phyloP scores from a whole-genome alignment of 768 basidiomycete species.

The Daedaleopsis nitida region DNA sequence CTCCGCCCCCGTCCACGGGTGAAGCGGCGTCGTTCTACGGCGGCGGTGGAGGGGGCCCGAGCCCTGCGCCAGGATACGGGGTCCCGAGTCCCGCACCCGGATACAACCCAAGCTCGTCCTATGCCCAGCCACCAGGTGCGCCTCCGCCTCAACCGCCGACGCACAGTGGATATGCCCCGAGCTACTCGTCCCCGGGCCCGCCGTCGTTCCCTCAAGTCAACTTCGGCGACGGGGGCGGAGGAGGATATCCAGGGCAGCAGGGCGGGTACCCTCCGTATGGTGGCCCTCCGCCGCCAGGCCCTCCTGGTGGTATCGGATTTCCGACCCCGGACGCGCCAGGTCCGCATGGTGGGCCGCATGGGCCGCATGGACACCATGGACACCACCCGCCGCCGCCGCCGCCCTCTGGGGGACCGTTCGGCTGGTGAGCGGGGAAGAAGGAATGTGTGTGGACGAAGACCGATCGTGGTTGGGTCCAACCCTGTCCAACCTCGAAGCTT shows the following conservation, averaged over 20 bases:
- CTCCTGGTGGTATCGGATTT: constrained; percentile 17
- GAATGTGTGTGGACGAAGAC: background rate
- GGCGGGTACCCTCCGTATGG: background rate
- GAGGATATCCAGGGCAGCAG: constrained; percentile 4
- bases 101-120: background rate
- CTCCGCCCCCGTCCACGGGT: constrained; percentile 6
- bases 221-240: background rate
- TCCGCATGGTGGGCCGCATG: constrained; percentile 7
- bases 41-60: background rate
- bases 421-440: background rate
- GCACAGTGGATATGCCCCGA: constrained; percentile 13
- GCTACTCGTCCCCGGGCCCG: constrained; percentile 10
- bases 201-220: constrained; percentile 11
- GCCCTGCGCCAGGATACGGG: no score
- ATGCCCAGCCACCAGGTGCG: background rate
- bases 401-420: constrained; percentile 10
- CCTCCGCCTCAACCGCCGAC: background rate
- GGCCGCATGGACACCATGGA: background rate
- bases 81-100: background rate
- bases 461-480: no score
- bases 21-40: constrained; percentile 19
- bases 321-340: constrained; percentile 9
- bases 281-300: constrained; percentile 5
- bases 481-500: no score
- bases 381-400: constrained; percentile 2